These are phyloP conservation scores for Blepharisma japonicum DNA, from an alignment of 73 alveolate species.

Conservation along the genomic window DNA sequence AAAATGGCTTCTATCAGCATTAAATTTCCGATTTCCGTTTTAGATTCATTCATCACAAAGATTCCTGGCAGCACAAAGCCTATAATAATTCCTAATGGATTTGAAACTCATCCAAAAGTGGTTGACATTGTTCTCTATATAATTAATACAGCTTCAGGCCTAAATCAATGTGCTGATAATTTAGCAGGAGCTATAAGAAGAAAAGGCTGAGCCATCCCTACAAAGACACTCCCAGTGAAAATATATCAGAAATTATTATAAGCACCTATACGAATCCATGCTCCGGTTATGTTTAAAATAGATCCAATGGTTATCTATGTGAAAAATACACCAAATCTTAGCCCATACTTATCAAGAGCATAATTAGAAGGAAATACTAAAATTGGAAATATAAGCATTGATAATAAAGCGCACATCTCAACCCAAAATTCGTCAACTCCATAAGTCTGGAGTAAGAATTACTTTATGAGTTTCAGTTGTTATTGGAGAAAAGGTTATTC, in stretches of 20 bases:
- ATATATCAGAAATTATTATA: conserved; percentile 44
- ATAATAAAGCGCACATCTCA: conserved; percentile 27
- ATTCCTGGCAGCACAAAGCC: conserved; percentile 75
- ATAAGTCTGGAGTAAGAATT: conserved; percentile 26
- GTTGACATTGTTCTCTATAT: conserved; percentile 74
- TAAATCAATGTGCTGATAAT: conserved; percentile 81
- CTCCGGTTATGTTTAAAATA: conserved; percentile 7
- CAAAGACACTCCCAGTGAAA: conserved; percentile 53
- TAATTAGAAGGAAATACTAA: conserved; percentile 49
- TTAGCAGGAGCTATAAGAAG: conserved; percentile 83
- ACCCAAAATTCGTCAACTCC: conserved; percentile 32
- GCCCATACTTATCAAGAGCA: conserved; percentile 40
- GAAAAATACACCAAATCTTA: conserved; percentile 29
- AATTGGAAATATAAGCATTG: conserved; percentile 44
- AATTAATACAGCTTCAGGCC: conserved; percentile 60
- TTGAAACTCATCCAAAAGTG: conserved; percentile 66
- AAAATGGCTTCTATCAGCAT: conserved; percentile 64
- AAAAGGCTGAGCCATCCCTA: conserved; percentile 84
- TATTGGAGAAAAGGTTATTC: conserved; percentile 65
- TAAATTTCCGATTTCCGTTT: conserved; percentile 47
- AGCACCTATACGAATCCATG: conserved; percentile 35
- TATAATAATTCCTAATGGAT: conserved; percentile 76
- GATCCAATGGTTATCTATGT: conserved; percentile 28
- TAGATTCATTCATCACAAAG: conserved; percentile 59
- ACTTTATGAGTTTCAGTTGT: conserved; percentile 51